Percentiles rank a stretch among this genome's conserved stretches.
phyloP scores from a whole-genome alignment of 2,329 filamentous ascomycete genomes.

The Remersonia thermophila region DNA sequence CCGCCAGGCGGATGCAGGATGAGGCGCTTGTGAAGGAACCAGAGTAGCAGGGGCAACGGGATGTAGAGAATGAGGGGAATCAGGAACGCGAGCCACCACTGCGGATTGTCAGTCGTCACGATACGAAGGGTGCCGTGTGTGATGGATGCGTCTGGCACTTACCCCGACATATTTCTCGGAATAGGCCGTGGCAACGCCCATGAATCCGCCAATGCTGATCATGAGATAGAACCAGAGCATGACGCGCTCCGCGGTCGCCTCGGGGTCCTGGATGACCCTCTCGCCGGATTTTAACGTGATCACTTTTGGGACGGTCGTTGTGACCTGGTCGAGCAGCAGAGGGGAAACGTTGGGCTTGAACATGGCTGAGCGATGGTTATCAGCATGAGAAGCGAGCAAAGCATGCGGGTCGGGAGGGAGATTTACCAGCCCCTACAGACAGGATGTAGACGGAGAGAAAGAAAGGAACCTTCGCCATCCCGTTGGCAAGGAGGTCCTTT shows the following conservation, averaged over 20 bases:
- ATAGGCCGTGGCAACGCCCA: slow-evolving; percentile 39
- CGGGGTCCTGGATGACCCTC: slow-evolving; percentile 56
- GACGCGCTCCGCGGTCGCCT: slow-evolving; percentile 50
- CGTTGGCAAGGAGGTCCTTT: slow-evolving; percentile 30
- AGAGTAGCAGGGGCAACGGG: slow-evolving; percentile 29
- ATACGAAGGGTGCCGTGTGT: background rate
- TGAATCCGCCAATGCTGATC: slow-evolving; percentile 42
- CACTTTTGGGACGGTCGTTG: slow-evolving; percentile 40
- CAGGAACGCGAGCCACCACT: slow-evolving; percentile 34
- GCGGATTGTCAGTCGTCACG: background rate
- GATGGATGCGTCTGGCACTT: slow-evolving; percentile 1
- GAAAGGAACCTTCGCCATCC: slow-evolving; percentile 37
- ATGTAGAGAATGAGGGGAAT: slow-evolving; percentile 27
- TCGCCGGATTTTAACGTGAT: slow-evolving; percentile 42
- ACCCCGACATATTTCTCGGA: slow-evolving; percentile 37
- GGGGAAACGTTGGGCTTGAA: slow-evolving; percentile 67
- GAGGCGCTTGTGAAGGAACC: slow-evolving; percentile 30
- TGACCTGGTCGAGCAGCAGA: slow-evolving; percentile 54
- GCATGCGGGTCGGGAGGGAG: background rate
- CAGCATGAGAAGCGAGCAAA: background rate
- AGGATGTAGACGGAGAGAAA: slow-evolving; percentile 48
- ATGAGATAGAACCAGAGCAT: slow-evolving; percentile 52
- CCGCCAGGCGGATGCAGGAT: slow-evolving; percentile 33
- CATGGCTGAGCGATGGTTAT: slow-evolving; percentile 21
- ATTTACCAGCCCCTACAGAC: slow-evolving; percentile 50